Evolutionary conservation across 768 basidiomycete species (phyloP).

Genomic region (Suillus tomentosus): DNA sequence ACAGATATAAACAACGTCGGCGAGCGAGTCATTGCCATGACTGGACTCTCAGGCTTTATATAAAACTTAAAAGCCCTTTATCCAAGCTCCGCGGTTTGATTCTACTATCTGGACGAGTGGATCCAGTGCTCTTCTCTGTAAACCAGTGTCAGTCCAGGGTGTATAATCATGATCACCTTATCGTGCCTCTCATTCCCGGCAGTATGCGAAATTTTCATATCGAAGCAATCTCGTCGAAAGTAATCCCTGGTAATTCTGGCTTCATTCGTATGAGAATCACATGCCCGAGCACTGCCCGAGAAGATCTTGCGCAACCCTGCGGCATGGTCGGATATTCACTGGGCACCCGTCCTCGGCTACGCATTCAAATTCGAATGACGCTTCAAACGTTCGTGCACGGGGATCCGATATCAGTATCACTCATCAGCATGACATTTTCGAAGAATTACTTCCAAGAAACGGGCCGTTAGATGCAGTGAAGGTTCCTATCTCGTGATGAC

Average conservation of each 20-base stretch:
- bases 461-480: not conserved
- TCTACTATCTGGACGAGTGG: not conserved
- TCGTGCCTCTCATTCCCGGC: constrained; percentile 3
- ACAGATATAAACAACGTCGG: not conserved
- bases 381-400: not conserved
- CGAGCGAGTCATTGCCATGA: too few species aligned
- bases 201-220: constrained; percentile 1
- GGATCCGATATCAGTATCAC: not conserved
- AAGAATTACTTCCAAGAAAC: not conserved
- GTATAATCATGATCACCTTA: not conserved
- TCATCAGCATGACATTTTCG: not conserved
- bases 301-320: not conserved
- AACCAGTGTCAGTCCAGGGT: not conserved
- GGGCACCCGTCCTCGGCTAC: not conserved
- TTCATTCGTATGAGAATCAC: not conserved
- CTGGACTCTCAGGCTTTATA: not conserved
- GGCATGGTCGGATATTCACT: constrained; percentile 5
- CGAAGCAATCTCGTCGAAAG: not conserved
- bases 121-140: not conserved
- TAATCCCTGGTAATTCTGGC: not conserved
- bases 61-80: too few species aligned
- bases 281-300: constrained; percentile 9
- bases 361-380: not conserved
- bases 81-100: constrained; percentile 2
- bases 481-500: constrained; percentile 2